Percentiles rank a stretch among this genome's conserved stretches.
Conservation (phyloP, 208 protist species). For the Porcisia hertigi region DNA sequence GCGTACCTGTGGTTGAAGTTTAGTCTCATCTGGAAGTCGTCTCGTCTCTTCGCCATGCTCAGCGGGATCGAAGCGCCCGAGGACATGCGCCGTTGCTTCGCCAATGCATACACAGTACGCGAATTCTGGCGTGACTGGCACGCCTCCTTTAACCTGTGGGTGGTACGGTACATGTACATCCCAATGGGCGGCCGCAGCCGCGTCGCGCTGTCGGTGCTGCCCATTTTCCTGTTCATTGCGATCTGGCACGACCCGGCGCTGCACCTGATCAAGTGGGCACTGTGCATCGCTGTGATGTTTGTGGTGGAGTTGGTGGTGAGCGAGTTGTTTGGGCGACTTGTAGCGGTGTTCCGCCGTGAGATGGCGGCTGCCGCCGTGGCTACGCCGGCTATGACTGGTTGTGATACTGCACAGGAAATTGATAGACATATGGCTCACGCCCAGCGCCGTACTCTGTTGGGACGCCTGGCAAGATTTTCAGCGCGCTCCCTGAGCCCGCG, state of each 20-base stretch:
- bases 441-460: background rate
- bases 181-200: constrained; percentile 78
- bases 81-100: constrained; percentile 90
- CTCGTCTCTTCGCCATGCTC: constrained; percentile 74
- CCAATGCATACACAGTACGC: constrained; percentile 78
- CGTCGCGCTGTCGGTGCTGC: constrained; percentile 66
- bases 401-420: background rate
- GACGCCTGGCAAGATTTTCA: constrained; percentile 17
- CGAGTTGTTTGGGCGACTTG: constrained; percentile 22
- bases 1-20: constrained; percentile 92
- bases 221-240: constrained; percentile 94
- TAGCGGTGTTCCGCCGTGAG: constrained; percentile 23
- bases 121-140: constrained; percentile 95
- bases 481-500: constrained; percentile 13
- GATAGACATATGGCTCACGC: background rate
- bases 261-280: constrained; percentile 72
- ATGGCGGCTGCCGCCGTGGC: constrained; percentile 10
- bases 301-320: constrained; percentile 53
- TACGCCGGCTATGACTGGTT: background rate
- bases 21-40: constrained; percentile 86
- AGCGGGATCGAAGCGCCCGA: constrained; percentile 89
- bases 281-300: constrained; percentile 55
- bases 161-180: constrained; percentile 94
- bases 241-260: constrained; percentile 92
- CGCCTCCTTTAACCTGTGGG: constrained; percentile 93